Conservation (phyloP, 192 early-diverging fungal genomes). For the Tieghemiomyces parasiticus region DNA sequence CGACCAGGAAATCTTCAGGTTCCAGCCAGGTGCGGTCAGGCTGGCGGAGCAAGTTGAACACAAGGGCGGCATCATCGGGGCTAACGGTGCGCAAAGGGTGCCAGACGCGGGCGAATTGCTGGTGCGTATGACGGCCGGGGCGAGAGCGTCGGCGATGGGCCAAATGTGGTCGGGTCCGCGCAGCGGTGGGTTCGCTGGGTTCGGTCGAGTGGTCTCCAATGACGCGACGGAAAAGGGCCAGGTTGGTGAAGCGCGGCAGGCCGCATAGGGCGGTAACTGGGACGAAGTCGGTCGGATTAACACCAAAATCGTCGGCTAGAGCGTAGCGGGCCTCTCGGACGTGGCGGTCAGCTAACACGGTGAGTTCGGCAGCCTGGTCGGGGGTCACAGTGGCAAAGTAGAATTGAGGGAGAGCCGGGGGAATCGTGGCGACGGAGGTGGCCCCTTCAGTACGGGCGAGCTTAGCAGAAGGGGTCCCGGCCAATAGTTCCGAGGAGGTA, state of each 20-base stretch:
- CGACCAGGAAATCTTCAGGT: conserved; percentile 45
- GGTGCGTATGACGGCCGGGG: conserved; percentile 12
- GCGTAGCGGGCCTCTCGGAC: conserved; percentile 18
- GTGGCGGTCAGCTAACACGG: conserved; percentile 15
- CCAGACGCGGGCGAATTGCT: conserved; percentile 24
- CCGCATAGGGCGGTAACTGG: conserved; percentile 36
- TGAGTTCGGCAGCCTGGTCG: conserved; percentile 20
- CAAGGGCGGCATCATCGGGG: conserved; percentile 27
- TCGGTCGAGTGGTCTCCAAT: background rate
- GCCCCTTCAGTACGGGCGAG: too few relatives aligned
- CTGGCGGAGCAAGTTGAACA: conserved; percentile 43
- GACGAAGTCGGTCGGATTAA: conserved; percentile 30
- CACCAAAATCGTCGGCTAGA: conserved; percentile 28
- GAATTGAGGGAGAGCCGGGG: background rate
- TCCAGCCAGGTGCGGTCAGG: conserved; percentile 17
- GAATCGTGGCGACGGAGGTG: background rate
- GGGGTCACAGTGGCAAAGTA: conserved; percentile 23
- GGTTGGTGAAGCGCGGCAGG: conserved; percentile 50
- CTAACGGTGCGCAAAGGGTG: conserved; percentile 22
- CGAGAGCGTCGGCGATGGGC: conserved; percentile 11
- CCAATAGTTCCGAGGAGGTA: conserved; percentile 1
- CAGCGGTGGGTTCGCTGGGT: too few relatives aligned
- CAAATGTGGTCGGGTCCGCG: too few relatives aligned
- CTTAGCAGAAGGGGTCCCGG: conserved; percentile 3
- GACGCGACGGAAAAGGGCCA: conserved; percentile 38